Evolutionary conservation across 169 alveolate species (phyloP).

Genomic region (Plasmodium coatneyi): DNA sequence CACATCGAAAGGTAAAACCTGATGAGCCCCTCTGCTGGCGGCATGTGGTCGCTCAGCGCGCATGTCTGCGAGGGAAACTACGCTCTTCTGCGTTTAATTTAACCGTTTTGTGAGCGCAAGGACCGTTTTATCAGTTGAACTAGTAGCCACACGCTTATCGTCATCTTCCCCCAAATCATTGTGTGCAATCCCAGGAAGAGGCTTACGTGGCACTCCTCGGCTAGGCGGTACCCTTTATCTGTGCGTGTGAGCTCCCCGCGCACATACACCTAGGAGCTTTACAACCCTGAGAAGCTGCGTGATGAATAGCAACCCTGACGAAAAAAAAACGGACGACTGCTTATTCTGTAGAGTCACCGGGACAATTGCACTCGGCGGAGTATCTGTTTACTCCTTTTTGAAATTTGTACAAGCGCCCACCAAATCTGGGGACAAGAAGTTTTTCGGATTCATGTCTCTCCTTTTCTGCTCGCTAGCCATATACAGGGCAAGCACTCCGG

Average conservation of each 20-base stretch:
- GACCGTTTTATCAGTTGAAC: neutral
- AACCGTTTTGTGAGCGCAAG: neutral
- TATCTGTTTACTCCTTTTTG: constrained; percentile 56
- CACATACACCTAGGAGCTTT: neutral
- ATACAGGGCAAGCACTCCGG: constrained; percentile 64
- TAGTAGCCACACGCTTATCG: neutral
- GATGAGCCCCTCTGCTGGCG: neutral
- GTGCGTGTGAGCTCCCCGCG: neutral
- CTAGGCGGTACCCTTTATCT: neutral
- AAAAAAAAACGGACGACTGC: constrained; percentile 42
- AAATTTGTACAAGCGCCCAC: constrained; percentile 60
- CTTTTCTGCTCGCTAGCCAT: constrained; percentile 31
- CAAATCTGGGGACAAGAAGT: constrained; percentile 26
- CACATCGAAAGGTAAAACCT: neutral
- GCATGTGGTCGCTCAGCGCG: neutral
- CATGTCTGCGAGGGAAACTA: neutral
- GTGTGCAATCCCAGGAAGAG: neutral
- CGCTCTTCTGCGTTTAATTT: neutral
- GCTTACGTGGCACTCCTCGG: neutral
- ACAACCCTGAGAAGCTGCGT: constrained; percentile 2
- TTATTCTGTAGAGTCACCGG: constrained; percentile 67
- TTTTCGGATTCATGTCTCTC: constrained; percentile 45
- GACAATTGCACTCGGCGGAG: constrained; percentile 54
- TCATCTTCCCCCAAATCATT: neutral
- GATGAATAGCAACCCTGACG: neutral